phyloP scores from a whole-genome alignment of 139 green algal species.

The Zygnema cylindricum region DNA sequence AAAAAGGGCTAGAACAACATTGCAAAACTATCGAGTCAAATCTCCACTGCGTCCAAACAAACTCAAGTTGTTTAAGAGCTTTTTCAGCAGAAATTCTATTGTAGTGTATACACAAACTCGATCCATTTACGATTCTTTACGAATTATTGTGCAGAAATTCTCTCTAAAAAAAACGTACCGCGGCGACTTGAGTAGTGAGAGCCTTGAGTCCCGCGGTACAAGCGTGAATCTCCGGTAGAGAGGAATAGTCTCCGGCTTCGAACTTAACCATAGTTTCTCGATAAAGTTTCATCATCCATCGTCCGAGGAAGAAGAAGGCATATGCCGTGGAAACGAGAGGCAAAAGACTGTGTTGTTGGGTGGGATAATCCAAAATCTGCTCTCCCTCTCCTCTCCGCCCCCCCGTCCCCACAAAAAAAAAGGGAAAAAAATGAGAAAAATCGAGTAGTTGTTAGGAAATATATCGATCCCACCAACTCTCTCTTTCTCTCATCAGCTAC shows the following conservation, averaged over 20 bases:
- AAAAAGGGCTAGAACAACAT: no score
- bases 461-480: neutral
- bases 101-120: no score
- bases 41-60: no score
- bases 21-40: no score
- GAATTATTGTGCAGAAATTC: no score
- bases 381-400: neutral
- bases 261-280: slow-evolving; percentile 72
- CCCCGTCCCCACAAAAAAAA: neutral
- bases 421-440: neutral
- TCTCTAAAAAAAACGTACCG: neutral
- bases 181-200: slow-evolving; percentile 45
- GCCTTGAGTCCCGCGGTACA: slow-evolving; percentile 84
- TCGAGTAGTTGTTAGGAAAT: neutral
- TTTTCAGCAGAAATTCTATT: no score
- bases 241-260: slow-evolving; percentile 79
- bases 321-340: slow-evolving; percentile 83
- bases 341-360: slow-evolving; percentile 80
- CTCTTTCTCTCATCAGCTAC: no score
- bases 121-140: no score
- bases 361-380: slow-evolving; percentile 93
- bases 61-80: no score
- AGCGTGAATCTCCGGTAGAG: slow-evolving; percentile 90
- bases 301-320: slow-evolving; percentile 83
- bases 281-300: slow-evolving; percentile 83